phyloP scores from a whole-genome alignment of 345 rosid species.

The Sisymbrium altissimum region DNA sequence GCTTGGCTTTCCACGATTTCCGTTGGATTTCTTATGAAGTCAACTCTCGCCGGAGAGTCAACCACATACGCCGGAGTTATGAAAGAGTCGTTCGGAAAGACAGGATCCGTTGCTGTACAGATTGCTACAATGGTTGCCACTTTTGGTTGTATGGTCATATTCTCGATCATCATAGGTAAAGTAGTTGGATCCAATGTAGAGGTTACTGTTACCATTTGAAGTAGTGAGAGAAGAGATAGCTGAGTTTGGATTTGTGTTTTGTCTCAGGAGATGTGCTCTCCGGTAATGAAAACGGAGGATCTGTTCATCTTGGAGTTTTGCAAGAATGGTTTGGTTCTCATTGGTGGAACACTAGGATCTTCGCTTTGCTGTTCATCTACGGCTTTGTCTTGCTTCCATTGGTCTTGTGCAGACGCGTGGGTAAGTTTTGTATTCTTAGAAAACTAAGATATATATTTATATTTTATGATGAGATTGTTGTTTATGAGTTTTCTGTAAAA shows the following conservation, averaged over 20 bases:
- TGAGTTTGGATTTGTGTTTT: neutral
- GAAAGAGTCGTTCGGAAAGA: slow-evolving; percentile 74
- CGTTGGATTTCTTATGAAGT: slow-evolving; percentile 64
- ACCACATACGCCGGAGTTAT: slow-evolving; percentile 74
- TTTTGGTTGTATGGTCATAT: slow-evolving; percentile 71
- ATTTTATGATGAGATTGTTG: neutral
- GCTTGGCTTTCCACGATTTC: slow-evolving; percentile 73
- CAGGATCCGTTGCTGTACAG: slow-evolving; percentile 65
- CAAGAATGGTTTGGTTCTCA: slow-evolving; percentile 85
- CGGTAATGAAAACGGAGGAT: slow-evolving; percentile 55
- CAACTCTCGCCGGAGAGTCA: slow-evolving; percentile 56
- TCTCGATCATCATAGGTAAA: slow-evolving; percentile 71
- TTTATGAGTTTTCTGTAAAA: neutral
- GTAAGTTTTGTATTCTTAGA: slow-evolving; percentile 35
- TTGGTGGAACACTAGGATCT: slow-evolving; percentile 80
- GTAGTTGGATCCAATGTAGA: neutral
- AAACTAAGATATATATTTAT: too few relatives aligned
- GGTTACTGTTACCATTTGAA: neutral
- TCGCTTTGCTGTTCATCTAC: slow-evolving; percentile 50
- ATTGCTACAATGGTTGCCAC: slow-evolving; percentile 66
- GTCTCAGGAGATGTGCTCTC: slow-evolving; percentile 79
- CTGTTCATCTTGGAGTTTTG: slow-evolving; percentile 67
- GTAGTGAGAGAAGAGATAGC: neutral
- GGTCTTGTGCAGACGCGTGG: slow-evolving; percentile 62
- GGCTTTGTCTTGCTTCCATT: slow-evolving; percentile 68